Percentiles rank a stretch among this genome's conserved stretches.
Evolutionary conservation across 805 yeast species (phyloP).

Genomic region (Kazachstania taianensis): DNA sequence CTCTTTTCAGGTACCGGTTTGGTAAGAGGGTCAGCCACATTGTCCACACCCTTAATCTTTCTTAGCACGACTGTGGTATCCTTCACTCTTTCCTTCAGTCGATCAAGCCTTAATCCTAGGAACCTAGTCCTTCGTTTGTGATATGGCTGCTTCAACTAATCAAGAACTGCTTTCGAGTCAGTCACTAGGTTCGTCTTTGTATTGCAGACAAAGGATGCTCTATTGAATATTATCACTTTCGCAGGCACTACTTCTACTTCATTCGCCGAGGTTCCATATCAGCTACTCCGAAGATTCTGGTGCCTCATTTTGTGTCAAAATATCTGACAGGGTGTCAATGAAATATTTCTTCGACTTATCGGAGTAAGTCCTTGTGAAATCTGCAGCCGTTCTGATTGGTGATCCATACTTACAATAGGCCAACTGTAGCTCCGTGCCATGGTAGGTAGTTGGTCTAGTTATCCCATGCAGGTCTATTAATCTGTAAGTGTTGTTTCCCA

Average conservation of each 20-base stretch:
- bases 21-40: constrained; percentile 1
- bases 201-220: no score
- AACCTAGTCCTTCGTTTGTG: constrained; percentile 1
- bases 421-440: neutral
- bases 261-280: no score
- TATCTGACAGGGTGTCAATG: neutral
- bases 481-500: neutral
- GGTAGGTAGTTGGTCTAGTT: neutral
- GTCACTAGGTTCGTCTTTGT: neutral
- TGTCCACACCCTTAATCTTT: constrained; percentile 1
- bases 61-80: neutral
- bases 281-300: neutral
- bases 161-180: neutral
- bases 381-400: neutral
- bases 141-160: constrained; percentile 1
- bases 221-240: no score
- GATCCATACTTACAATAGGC: neutral
- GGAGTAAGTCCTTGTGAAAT: neutral
- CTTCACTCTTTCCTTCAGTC: constrained; percentile 1
- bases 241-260: no score
- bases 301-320: neutral
- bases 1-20: neutral
- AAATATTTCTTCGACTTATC: neutral
- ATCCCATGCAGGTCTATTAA: neutral
- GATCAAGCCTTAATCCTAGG: neutral